Conservation (phyloP, 2,329 filamentous ascomycete genomes). For the Hyphodiscus sp. region DNA sequence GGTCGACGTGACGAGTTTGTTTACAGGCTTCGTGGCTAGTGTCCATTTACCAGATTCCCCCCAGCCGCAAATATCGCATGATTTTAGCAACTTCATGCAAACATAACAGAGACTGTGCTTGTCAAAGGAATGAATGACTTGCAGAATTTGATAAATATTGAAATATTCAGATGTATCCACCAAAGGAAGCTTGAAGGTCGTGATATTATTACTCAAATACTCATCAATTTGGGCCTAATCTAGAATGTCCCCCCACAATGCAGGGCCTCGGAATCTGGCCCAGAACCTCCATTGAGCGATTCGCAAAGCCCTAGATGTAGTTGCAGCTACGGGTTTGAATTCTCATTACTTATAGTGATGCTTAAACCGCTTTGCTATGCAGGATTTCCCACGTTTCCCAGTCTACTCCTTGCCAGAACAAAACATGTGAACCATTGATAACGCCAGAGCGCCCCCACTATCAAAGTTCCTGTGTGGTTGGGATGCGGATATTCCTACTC, state of each 20-base stretch:
- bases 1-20: slow-evolving; percentile 19
- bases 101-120: slow-evolving; percentile 9
- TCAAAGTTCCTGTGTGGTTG: slow-evolving; percentile 9
- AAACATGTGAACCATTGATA: slow-evolving; percentile 9
- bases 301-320: background rate
- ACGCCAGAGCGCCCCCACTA: slow-evolving; percentile 20
- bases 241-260: too few species aligned
- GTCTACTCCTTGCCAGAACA: slow-evolving; percentile 6
- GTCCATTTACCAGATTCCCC: slow-evolving; percentile 11
- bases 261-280: too few species aligned
- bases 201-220: too few species aligned
- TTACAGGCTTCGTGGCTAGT: slow-evolving; percentile 20
- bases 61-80: slow-evolving; percentile 10
- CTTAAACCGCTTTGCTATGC: slow-evolving; percentile 17
- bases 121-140: background rate
- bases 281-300: background rate
- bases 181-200: too few species aligned
- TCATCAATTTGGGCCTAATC: too few species aligned
- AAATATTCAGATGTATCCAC: too few species aligned
- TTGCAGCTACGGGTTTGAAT: background rate
- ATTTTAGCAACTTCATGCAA: slow-evolving; percentile 19
- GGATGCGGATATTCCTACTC: slow-evolving; percentile 3
- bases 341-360: background rate
- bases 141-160: too few species aligned
- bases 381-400: slow-evolving; percentile 8